Base-by-base conservation (phyloP, 108 stramenopile species). In the Mayamaea pseudoterrestris region DNA sequence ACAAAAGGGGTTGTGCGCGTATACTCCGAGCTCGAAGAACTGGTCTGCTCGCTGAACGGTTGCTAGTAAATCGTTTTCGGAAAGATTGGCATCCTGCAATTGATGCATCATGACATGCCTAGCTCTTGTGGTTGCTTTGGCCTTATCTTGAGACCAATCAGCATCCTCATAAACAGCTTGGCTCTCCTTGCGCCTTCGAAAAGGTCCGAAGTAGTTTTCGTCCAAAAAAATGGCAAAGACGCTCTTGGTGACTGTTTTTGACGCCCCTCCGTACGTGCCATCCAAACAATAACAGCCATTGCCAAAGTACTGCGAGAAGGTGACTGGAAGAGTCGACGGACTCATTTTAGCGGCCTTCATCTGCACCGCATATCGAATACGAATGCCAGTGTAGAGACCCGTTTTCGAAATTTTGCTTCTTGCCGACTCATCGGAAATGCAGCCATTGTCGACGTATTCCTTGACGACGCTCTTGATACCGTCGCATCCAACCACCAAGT, bases 1-100 rank as follows among this genome's bases (percentile, higher is more conserved):
- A 2, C 57, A 54, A 39, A 90, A 78, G 4, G 88, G 88, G 61
- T 85, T 90, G 60, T 83, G 83, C 41, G 80, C 78, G 54, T 90
- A 90, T 0, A 85, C 78, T 1, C 83, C 88, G 0, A 85, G 51
- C 35, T 83, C 79, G 43, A 84, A 90, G 50, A 74, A 74, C 36
- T 76, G 61, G 37, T 63, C 61, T 13, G 79, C 69, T 9, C 61
- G 35, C 16, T 58, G 35, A 12, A 81, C 61, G 20, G 73, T 60
- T 4, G 57, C 51, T 36, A 11, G 51, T 22, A 69, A 18, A 14
- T 65, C 50, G 0, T 43, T 50, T 5, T 39, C 37, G 7, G 74
- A 74, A 39, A 83, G 42, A 42, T 53, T 55, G 31, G 30, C 55
- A 13, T 30, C 27, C 29, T 57, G 44, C 1, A 71, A 13, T 41